Percentiles rank a stretch among this genome's conserved stretches.
phyloP scores from a whole-genome alignment of 179 eudicot genomes.

The Spinacia oleracea region DNA sequence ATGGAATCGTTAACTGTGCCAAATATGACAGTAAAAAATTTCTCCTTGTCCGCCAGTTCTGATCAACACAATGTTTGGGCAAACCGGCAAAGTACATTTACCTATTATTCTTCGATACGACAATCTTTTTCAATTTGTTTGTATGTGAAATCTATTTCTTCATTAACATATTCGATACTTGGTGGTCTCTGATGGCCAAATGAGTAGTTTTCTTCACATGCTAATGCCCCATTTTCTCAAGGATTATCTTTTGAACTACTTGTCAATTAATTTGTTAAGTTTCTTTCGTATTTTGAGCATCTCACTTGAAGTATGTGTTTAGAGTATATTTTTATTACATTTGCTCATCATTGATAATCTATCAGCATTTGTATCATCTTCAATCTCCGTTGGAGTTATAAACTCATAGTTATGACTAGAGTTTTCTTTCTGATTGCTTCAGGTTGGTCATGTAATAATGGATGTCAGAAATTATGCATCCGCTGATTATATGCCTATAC shows the following conservation, averaged over 20 bases:
- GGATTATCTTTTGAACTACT: not conserved
- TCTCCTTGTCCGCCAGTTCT: not conserved
- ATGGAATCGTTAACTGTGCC: not conserved
- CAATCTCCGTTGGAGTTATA: not conserved
- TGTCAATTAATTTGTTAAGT: slow-evolving; percentile 1
- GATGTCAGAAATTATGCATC: slow-evolving; percentile 52
- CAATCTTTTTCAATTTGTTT: not conserved
- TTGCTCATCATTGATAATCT: not conserved
- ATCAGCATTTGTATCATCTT: not conserved
- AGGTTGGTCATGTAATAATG: slow-evolving; percentile 54
- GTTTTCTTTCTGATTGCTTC: slow-evolving; percentile 32
- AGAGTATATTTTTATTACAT: not conserved
- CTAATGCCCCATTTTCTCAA: not conserved
- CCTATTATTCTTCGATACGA: not conserved
- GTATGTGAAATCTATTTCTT: not conserved
- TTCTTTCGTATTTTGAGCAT: too few relatives aligned
- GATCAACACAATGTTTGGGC: not conserved
- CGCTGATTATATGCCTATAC: slow-evolving; percentile 35
- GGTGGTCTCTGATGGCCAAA: not conserved
- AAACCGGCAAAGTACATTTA: not conserved
- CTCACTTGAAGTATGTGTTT: not conserved
- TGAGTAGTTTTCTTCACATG: not conserved
- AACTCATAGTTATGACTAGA: slow-evolving; percentile 13
- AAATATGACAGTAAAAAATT: not conserved
- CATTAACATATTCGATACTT: not conserved